phyloP scores from a whole-genome alignment of 768 basidiomycete species.

The Lyophyllum decastes region DNA sequence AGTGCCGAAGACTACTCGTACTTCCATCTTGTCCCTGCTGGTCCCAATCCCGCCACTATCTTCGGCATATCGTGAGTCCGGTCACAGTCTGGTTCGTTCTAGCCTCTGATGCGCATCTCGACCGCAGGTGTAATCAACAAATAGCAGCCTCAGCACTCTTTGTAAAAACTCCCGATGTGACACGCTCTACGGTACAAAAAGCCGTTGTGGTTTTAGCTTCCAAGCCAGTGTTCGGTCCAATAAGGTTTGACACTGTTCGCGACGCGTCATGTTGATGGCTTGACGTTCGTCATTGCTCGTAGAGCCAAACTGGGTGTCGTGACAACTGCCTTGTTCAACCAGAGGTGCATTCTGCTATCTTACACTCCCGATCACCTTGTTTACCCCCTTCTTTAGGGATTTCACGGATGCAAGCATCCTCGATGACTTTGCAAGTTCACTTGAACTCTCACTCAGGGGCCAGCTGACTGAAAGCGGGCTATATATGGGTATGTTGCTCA shows the following conservation, averaged over 20 bases:
- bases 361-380: neutral
- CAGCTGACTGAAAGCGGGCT: constrained; percentile 92
- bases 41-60: constrained; percentile 73
- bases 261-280: neutral
- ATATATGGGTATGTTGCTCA: constrained; percentile 79
- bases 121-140: constrained; percentile 87
- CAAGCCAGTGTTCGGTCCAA: constrained; percentile 91
- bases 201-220: constrained; percentile 93
- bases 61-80: constrained; percentile 91
- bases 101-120: neutral
- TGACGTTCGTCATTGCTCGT: neutral
- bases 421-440: constrained; percentile 79
- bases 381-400: constrained; percentile 51
- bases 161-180: constrained; percentile 82
- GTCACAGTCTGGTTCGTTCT: neutral
- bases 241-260: constrained; percentile 53
- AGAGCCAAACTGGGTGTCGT: constrained; percentile 95
- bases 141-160: constrained; percentile 79
- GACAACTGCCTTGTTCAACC: constrained; percentile 87
- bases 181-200: constrained; percentile 95
- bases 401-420: constrained; percentile 87
- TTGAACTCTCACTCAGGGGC: constrained; percentile 73
- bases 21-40: constrained; percentile 84
- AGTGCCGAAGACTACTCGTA: constrained; percentile 95
- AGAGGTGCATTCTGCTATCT: constrained; percentile 48